Evolutionary conservation across 1,139 yeast genomes (phyloP), one percentile per base, ranked within the genome.

Genomic region (Sugiyamaella pinicola): DNA sequence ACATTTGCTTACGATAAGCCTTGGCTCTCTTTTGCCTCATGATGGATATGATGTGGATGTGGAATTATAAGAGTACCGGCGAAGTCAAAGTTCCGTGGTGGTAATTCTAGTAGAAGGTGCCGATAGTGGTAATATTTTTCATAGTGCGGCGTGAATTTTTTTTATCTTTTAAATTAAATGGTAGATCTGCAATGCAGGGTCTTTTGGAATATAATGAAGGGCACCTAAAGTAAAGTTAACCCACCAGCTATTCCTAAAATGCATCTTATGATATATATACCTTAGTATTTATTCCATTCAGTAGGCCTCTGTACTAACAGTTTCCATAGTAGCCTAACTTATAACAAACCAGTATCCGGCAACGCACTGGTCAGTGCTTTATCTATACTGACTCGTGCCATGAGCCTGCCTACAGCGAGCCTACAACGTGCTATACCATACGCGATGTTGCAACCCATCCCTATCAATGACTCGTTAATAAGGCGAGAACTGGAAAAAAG

Each of bases 21-120:
- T 93, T 93, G 51, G 97, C 96, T 70, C 99, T 80, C 71, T 91
- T 91, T 71, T 91, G 96, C 77, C 96, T 89, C 99, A 93, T 93
- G 54, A 53, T 70, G 47, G 9, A 26, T 26, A 3, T 26, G 31
- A 26, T 26, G 10, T 26, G 12, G 21, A 4, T 7, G 13, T 17
- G 17, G 13, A 13, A 6, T 13, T 38, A 26, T 40, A 10, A 26
- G 12, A 40, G 13, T 17, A 22, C 7, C 17, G 9, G 19, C 28
- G n/a, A 26, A 38, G 26, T 22, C 2, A 18, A n/a, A n/a, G n/a
- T n/a, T n/a, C n/a, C n/a, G 6, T 35, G 39, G 39, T 35, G 4
- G 31, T n/a, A n/a, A n/a, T n/a, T 26, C 9, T 9, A 26, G 31
- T 10, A 7, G 12, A 3, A n/a, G 24, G 4, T 38, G 29, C 9